Percentiles rank a stretch among this genome's conserved stretches.
Conservation (phyloP, 306 rosid species). For the Pyrus betulifolia region DNA sequence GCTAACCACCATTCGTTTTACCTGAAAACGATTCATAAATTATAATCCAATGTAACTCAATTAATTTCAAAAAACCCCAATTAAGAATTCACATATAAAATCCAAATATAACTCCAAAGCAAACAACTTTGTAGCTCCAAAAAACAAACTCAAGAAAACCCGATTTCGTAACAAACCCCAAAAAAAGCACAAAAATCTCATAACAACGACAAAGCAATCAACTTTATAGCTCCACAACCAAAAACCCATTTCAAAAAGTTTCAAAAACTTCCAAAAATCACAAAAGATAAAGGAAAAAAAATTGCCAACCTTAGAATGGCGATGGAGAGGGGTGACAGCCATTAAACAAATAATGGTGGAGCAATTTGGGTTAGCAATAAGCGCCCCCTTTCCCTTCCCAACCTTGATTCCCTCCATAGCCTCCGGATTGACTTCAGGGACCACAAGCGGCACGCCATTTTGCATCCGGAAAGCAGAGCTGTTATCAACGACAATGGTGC, state of each 20-base stretch:
- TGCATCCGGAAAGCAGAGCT: slow-evolving; percentile 96
- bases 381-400: slow-evolving; percentile 74
- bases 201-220: not conserved
- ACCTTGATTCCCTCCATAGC: slow-evolving; percentile 62
- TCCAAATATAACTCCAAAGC: not conserved
- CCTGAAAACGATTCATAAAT: slow-evolving; percentile 39
- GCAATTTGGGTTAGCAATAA: slow-evolving; percentile 95
- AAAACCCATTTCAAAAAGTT: not conserved
- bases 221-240: not conserved
- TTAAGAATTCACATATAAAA: not conserved
- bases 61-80: not conserved
- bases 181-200: not conserved
- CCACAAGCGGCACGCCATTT: slow-evolving; percentile 69
- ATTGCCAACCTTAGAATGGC: slow-evolving; percentile 58
- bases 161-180: not conserved
- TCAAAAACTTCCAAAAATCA: not conserved
- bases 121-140: not conserved
- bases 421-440: slow-evolving; percentile 98
- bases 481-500: slow-evolving; percentile 78
- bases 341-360: slow-evolving; percentile 89
- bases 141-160: not conserved
- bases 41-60: not conserved
- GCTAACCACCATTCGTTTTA: slow-evolving; percentile 87
- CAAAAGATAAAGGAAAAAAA: not conserved
- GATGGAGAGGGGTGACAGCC: slow-evolving; percentile 98